Evolutionary conservation across 2,329 filamentous ascomycete species (phyloP).

Genomic region (Ophiostoma perfectum): DNA sequence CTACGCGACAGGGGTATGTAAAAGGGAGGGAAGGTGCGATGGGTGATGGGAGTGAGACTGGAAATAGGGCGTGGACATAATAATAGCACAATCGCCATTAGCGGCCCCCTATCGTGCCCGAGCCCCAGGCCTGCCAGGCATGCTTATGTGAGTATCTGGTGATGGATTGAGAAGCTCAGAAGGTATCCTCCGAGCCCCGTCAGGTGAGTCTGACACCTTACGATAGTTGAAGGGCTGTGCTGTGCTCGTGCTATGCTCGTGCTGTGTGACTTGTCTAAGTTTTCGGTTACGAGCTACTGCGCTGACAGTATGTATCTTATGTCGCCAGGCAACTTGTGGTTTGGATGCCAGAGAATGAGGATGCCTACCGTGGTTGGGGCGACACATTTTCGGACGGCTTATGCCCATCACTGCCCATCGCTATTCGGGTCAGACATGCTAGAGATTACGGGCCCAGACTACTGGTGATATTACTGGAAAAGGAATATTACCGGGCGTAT

Average conservation of each 20-base stretch:
- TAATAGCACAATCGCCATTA: constrained; percentile 2
- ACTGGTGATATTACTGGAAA: not conserved
- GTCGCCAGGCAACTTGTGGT: too few species aligned
- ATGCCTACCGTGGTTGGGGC: not conserved
- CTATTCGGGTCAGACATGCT: constrained; percentile 3
- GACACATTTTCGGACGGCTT: not conserved
- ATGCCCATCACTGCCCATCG: not conserved
- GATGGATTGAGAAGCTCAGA: not conserved
- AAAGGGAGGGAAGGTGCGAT: constrained; percentile 11
- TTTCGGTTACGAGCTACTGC: too few species aligned
- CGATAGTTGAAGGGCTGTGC: not conserved
- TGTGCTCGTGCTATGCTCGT: not conserved
- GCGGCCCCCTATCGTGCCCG: not conserved
- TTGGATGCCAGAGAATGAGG: too few species aligned
- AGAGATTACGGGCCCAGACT: not conserved
- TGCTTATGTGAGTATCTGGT: not conserved
- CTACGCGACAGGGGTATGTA: not conserved
- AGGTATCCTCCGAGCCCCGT: not conserved
- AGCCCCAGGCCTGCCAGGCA: not conserved
- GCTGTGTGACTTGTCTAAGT: not conserved
- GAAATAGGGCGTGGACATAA: not conserved
- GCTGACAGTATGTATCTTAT: too few species aligned
- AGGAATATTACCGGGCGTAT: not conserved
- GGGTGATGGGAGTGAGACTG: not conserved
- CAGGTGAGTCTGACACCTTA: constrained; percentile 7